Evolutionary conservation across 75 land plant genomes (phyloP).

Genomic region (Larix kaempferi): DNA sequence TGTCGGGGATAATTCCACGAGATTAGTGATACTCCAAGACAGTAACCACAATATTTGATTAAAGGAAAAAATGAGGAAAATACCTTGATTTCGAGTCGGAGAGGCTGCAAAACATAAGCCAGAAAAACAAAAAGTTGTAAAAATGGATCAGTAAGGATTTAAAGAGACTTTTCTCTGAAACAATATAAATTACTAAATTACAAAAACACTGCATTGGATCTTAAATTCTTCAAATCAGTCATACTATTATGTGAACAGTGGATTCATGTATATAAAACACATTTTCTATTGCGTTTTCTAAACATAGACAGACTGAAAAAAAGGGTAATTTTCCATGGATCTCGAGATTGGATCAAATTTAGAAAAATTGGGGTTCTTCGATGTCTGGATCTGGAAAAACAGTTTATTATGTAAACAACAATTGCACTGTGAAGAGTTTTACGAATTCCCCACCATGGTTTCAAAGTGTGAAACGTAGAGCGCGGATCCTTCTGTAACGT

Average conservation of each 20-base stretch:
- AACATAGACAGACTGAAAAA: background rate
- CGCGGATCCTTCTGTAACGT: background rate
- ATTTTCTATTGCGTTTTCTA: background rate
- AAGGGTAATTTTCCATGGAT: background rate
- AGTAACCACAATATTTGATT: background rate
- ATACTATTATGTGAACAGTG: background rate
- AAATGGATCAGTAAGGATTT: background rate
- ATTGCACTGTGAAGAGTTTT: background rate
- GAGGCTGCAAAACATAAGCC: constrained; percentile 42
- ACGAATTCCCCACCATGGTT: constrained; percentile 1
- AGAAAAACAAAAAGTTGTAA: constrained; percentile 6
- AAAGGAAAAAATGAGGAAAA: background rate
- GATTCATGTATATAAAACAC: background rate
- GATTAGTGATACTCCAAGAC: background rate
- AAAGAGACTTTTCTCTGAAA: background rate
- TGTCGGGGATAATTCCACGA: no score
- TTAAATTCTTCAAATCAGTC: background rate
- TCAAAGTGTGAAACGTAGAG: background rate
- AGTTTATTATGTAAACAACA: background rate
- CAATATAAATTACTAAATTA: background rate
- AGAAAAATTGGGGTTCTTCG: background rate
- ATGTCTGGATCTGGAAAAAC: background rate
- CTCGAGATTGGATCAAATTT: background rate
- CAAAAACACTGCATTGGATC: background rate
- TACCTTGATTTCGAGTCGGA: constrained; percentile 78